A percentile compares a stretch with the other conserved stretches of the same genome.
phyloP scores from a whole-genome alignment of 2,329 filamentous ascomycete species.

The Fusarium nelsonii region DNA sequence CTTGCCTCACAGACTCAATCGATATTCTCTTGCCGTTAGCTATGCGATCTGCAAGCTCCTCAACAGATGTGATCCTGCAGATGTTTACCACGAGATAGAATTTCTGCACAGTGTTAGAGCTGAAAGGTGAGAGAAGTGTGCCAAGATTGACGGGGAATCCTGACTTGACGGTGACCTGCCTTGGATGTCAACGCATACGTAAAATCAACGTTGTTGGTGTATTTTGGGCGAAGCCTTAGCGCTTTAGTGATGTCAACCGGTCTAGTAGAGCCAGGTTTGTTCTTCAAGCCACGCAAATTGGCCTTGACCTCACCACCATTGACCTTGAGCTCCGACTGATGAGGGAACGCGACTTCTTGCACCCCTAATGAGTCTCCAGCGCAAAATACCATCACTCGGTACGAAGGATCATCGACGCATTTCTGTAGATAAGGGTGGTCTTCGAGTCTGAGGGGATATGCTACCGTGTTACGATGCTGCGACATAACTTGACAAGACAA shows the following conservation, averaged over 20 bases:
- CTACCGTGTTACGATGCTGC: constrained; percentile 64
- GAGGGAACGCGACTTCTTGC: constrained; percentile 88
- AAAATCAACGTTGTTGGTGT: constrained; percentile 82
- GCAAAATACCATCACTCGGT: constrained; percentile 87
- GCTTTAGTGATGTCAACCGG: constrained; percentile 89
- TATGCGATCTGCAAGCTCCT: constrained; percentile 77
- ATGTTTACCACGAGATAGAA: constrained; percentile 80
- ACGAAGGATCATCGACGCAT: constrained; percentile 69
- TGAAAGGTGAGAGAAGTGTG: constrained; percentile 22
- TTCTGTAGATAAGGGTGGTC: constrained; percentile 65
- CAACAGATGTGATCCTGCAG: constrained; percentile 78
- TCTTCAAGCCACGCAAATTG: constrained; percentile 95
- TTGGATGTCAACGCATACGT: constrained; percentile 94
- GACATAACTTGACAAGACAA: constrained; percentile 62
- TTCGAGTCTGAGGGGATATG: constrained; percentile 61
- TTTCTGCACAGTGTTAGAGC: constrained; percentile 63
- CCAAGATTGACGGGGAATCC: constrained; percentile 34
- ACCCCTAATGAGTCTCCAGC: constrained; percentile 71
- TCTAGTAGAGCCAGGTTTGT: constrained; percentile 93
- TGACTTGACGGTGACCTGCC: constrained; percentile 62
- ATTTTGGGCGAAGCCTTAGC: constrained; percentile 77
- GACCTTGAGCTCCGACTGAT: constrained; percentile 91
- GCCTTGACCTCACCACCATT: constrained; percentile 90
- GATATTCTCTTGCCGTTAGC: constrained; percentile 77
- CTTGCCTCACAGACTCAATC: constrained; percentile 83